Percentiles rank a stretch among this genome's conserved stretches.
phyloP scores from a whole-genome alignment of 2,329 filamentous ascomycete species.

The Fusarium caatingaense region DNA sequence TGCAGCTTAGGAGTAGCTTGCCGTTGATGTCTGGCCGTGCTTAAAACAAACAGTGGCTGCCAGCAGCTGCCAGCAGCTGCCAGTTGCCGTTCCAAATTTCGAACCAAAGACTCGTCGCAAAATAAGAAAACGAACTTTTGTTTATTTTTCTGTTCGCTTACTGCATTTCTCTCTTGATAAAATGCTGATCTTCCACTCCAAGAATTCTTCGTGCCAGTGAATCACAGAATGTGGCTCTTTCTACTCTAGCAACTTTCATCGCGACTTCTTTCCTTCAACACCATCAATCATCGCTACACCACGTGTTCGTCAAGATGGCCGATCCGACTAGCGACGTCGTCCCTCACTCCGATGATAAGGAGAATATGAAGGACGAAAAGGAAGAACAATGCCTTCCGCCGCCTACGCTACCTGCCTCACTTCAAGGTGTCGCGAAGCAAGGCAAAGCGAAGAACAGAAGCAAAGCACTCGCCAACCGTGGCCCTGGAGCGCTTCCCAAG shows the following conservation, averaged over 20 bases:
- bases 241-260: background rate
- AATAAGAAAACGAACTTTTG: background rate
- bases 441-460: constrained; percentile 34
- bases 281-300: background rate
- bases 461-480: constrained; percentile 45
- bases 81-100: constrained; percentile 4
- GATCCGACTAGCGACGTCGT: background rate
- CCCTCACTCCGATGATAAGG: background rate
- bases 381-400: background rate
- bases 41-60: constrained; percentile 11
- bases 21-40: background rate
- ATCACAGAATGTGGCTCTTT: background rate
- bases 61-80: constrained; percentile 5
- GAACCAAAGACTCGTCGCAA: background rate
- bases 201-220: background rate
- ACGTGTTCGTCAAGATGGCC: background rate
- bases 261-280: background rate
- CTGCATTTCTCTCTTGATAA: background rate
- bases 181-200: background rate
- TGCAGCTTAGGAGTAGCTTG: background rate
- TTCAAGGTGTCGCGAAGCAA: constrained; percentile 32
- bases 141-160: background rate
- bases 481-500: constrained; percentile 56
- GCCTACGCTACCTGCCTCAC: constrained; percentile 13
- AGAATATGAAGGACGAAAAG: background rate